Evolutionary conservation across 805 yeast species (phyloP).

Genomic region (Hanseniaspora taiwanica): DNA sequence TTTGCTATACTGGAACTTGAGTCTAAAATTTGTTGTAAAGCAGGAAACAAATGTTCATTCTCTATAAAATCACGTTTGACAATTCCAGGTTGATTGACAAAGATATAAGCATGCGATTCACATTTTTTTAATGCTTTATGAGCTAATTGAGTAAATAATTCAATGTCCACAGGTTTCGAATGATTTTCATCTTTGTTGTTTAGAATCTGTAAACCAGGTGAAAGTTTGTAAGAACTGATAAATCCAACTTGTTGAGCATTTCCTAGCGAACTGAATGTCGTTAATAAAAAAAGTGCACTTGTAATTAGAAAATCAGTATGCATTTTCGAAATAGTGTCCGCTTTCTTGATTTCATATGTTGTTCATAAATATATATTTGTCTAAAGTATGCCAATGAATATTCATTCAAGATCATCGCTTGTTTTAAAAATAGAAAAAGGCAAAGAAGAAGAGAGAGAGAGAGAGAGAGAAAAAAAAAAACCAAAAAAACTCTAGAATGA

Average conservation of each 20-base stretch:
- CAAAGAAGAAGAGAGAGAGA: too few relatives aligned
- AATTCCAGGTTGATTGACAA: conserved; percentile 44
- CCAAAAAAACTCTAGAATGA: too few relatives aligned
- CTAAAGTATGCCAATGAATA: too few relatives aligned
- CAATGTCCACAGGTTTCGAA: conserved; percentile 2
- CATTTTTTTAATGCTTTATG: conserved; percentile 28
- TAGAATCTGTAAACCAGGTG: background rate
- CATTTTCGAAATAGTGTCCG: too few relatives aligned
- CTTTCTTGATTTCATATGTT: too few relatives aligned
- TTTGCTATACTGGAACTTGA: conserved; percentile 50
- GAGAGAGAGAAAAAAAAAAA: too few relatives aligned
- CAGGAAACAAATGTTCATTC: conserved; percentile 14
- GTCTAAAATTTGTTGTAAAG: conserved; percentile 35
- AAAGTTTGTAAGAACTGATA: background rate
- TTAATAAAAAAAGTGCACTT: background rate
- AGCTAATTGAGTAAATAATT: conserved; percentile 19
- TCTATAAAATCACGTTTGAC: conserved; percentile 32
- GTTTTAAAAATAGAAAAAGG: too few relatives aligned
- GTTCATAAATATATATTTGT: too few relatives aligned
- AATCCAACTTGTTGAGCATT: background rate
- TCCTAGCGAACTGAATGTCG: background rate
- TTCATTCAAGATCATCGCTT: too few relatives aligned
- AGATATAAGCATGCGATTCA: conserved; percentile 41
- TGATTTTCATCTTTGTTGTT: background rate
- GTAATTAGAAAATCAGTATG: too few relatives aligned